Evolutionary conservation across 2,329 filamentous ascomycete species (phyloP), one percentile per base, ranked within the genome.

Genomic region (Sporothrix dimorphospora): DNA sequence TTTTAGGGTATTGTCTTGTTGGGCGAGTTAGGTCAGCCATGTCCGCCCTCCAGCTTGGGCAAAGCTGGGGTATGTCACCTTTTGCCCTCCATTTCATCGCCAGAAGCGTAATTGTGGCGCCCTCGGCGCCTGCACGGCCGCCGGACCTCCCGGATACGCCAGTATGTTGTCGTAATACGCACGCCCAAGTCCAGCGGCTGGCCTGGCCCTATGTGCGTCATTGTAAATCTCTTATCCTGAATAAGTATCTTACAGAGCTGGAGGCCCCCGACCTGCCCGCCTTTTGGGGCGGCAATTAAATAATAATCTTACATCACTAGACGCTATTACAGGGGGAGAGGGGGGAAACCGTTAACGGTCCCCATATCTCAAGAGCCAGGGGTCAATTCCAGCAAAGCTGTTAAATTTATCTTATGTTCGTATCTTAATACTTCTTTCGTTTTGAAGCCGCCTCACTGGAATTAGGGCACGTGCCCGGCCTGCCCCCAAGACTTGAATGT

Each of bases 131-230:
- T 65, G n/a, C 19, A 42, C 8, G 38, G 59, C 27, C 34, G 11
- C 49, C 67, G 67, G 67, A 27, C 51, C 49, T 57, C 40, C 38
- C 49, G 67, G 67, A 69, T 69, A 21, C 63, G 24, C 45, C 24
- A 67, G 45, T 3, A 45, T 30, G 63, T 16, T 16, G 45, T 47
- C 19, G 45, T 51, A n/a, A 21, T n/a, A 21, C 47, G 19, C 49
- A 40, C 55, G 27, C 30, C 30, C 1, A 12, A 59, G 27, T 9
- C 24, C 27, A 19, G 53, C 14, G 16, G 27, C n/a, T 9, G 55
- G 30, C 55, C 16, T 16, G 42, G 42, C 42, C 42, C 42, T 47
- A 47, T 47, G 42, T 47, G 42, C 42, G 42, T 47, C 42, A 47
- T 47, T 19, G 42, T 47, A 19, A 19, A 14, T 14, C 14, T 14